Conservation (phyloP, 768 basidiomycete species). For the Leucocoprinus birnbaumii region DNA sequence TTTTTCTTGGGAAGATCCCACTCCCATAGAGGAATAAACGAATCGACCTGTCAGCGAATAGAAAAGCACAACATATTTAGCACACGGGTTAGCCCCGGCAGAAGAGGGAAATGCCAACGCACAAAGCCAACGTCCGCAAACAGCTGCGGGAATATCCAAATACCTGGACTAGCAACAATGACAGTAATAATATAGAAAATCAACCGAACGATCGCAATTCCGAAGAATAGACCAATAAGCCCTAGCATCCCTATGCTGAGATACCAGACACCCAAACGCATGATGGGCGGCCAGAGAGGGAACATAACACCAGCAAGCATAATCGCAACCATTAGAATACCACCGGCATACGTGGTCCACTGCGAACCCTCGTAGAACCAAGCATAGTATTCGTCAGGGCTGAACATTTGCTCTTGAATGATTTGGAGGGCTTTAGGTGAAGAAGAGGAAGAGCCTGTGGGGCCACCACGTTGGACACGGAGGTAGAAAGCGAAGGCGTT, state of each 20-base stretch:
- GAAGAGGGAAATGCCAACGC: constrained; percentile 32
- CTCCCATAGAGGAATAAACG: constrained; percentile 95
- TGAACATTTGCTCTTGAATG: constrained; percentile 77
- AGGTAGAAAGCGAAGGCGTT: constrained; percentile 91
- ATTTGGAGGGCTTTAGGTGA: constrained; percentile 82
- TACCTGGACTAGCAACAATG: constrained; percentile 81
- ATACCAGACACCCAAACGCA: constrained; percentile 96
- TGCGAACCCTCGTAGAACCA: constrained; percentile 98
- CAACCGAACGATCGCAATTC: constrained; percentile 82
- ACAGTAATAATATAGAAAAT: constrained; percentile 95
- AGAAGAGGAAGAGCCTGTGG: constrained; percentile 58
- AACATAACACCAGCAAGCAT: constrained; percentile 99
- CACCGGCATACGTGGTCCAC: constrained; percentile 90
- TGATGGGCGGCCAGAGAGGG: constrained; percentile 93
- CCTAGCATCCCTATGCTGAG: constrained; percentile 85
- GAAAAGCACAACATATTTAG: constrained; percentile 3
- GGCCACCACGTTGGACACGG: constrained; percentile 78
- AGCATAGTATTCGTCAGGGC: constrained; percentile 82
- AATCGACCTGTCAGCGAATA: constrained; percentile 91
- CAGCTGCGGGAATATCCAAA: constrained; percentile 98
- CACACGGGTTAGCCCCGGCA: background rate
- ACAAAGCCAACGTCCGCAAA: constrained; percentile 99
- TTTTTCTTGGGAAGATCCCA: constrained; percentile 89
- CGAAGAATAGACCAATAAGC: constrained; percentile 88
- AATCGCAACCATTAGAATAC: constrained; percentile 85